Evolutionary conservation across 148 eudicot species (phyloP).

Genomic region (Silene uniflora): DNA sequence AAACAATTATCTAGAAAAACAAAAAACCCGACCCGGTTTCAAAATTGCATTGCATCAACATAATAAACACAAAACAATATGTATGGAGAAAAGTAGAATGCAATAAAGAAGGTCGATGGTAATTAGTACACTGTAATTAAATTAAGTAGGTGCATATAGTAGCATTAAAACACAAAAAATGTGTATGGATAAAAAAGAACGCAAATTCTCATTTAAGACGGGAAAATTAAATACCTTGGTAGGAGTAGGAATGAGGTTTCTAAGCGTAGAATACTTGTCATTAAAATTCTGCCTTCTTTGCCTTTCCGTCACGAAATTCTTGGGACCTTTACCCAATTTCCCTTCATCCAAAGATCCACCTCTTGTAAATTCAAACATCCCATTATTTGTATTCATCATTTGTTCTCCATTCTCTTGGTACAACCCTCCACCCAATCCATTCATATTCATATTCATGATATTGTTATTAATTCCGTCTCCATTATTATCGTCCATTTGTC

Average conservation of each 20-base stretch:
- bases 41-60: too few relatives aligned
- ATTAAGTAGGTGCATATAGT: too few relatives aligned
- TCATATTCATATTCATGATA: constrained; percentile 6
- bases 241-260: constrained; percentile 58
- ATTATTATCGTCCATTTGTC: neutral
- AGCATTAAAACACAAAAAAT: too few relatives aligned
- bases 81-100: too few relatives aligned
- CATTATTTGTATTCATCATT: constrained; percentile 35
- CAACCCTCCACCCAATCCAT: constrained; percentile 35
- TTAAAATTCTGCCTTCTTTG: constrained; percentile 68
- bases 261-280: constrained; percentile 49
- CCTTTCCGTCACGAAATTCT: constrained; percentile 71
- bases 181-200: neutral
- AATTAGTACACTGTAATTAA: too few relatives aligned
- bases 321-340: constrained; percentile 46
- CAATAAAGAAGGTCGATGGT: too few relatives aligned
- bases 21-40: too few relatives aligned
- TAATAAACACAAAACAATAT: too few relatives aligned
- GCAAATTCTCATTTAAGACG: too few relatives aligned
- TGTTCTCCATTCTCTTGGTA: constrained; percentile 34
- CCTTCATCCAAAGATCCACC: constrained; percentile 37
- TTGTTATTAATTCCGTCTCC: constrained; percentile 15
- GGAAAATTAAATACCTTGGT: constrained; percentile 72
- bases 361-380: constrained; percentile 48
- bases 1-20: too few relatives aligned